Evolutionary conservation across 1,139 yeast genomes (phyloP).

Genomic region (Candida sp.): DNA sequence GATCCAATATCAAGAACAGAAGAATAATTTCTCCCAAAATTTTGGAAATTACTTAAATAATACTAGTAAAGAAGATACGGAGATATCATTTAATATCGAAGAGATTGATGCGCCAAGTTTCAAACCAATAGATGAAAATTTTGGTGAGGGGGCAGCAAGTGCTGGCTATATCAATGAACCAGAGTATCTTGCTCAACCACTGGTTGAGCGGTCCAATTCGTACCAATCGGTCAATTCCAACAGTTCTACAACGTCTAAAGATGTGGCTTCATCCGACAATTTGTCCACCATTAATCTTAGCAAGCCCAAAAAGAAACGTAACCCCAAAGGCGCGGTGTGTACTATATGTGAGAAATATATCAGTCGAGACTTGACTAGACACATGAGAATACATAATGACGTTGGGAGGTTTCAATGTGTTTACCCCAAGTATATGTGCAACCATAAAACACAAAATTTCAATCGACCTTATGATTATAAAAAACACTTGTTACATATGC

Average conservation of each 20-base stretch:
- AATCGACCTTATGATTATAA: constrained; percentile 49
- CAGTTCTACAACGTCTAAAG: constrained; percentile 8
- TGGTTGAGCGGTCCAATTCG: constrained; percentile 17
- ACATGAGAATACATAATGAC: constrained; percentile 45
- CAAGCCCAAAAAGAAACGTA: constrained; percentile 25
- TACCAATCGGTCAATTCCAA: constrained; percentile 21
- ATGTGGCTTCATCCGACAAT: background rate
- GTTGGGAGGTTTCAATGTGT: constrained; percentile 47
- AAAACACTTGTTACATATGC: constrained; percentile 43
- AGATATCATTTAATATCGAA: background rate
- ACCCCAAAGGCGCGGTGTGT: constrained; percentile 39
- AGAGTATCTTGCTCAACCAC: constrained; percentile 4
- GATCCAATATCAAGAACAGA: constrained; percentile 5
- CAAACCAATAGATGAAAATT: background rate
- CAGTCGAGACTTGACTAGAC: constrained; percentile 42
- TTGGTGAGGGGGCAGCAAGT: background rate
- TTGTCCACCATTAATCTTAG: constrained; percentile 7
- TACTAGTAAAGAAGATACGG: background rate
- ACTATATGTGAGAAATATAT: constrained; percentile 40
- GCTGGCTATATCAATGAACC: background rate
- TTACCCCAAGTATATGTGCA: constrained; percentile 39
- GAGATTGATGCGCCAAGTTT: background rate
- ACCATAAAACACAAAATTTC: constrained; percentile 43
- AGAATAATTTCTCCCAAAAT: constrained; percentile 10
- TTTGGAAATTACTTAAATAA: constrained; percentile 10